Base-by-base conservation (phyloP, 495 filamentous ascomycete species). In the Hypoxylon rickii region DNA sequence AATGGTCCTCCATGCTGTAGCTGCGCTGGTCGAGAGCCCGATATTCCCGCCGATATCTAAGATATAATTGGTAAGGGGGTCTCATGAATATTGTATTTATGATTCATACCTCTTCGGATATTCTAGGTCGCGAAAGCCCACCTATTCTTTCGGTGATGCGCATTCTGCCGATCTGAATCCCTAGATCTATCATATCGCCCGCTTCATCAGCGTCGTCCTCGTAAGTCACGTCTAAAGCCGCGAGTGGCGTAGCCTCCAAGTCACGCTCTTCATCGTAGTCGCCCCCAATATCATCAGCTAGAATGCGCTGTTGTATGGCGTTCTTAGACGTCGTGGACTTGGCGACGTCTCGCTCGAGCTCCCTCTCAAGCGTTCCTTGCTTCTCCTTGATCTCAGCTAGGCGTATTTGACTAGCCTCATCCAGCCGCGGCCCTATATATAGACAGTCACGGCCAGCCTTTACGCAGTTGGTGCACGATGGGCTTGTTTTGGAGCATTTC, bases 61-160 rank as follows among this genome's bases (percentile, higher is more conserved):
- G 40, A 13, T 39, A 29, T 2, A 33, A 15, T 12, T 41, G 22
- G 34, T 58, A 20, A 63, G 59, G 34, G 31, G 8, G 3, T 12
- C n/a, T n/a, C n/a, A n/a, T n/a, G n/a, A n/a, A n/a, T n/a, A n/a
- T n/a, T n/a, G n/a, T n/a, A n/a, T n/a, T n/a, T n/a, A n/a, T n/a
- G n/a, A n/a, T n/a, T n/a, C n/a, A 65, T 72, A 88, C 81, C 77
- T 89, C 86, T 70, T 88, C 84, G 2, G 79, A 74, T 51, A 90
- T 79, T 51, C 84, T 79, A 12, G 86, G 79, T 46, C 77, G 69
- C 38, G 75, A 80, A 40, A 83, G 67, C 1, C 78, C 75, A 10
- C 88, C 88, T 59, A 90, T 83, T 15, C 87, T 78, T 62, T 90
- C 88, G 0, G 83, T 88, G 29, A 91, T 83, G 44, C 86, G 78